Evolutionary conservation across 768 basidiomycete genomes (phyloP).

Genomic region (Piloderma croceum): DNA sequence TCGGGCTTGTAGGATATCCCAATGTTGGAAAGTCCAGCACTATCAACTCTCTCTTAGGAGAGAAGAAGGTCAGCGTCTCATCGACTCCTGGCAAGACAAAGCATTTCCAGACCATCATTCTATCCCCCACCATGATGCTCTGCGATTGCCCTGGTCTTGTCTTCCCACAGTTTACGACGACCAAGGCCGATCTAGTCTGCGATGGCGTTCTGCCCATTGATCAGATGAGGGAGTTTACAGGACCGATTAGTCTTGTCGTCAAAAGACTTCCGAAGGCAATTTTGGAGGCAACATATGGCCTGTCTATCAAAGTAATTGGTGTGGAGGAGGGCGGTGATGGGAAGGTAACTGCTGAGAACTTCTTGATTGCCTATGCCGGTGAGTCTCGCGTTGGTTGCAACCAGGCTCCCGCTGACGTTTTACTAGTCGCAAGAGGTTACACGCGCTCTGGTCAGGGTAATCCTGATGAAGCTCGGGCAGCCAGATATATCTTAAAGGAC

Average conservation of each 20-base stretch:
- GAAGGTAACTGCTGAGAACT: slow-evolving; percentile 65
- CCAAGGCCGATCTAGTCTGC: slow-evolving; percentile 91
- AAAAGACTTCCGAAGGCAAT: slow-evolving; percentile 76
- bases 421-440: slow-evolving; percentile 84
- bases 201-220: slow-evolving; percentile 97
- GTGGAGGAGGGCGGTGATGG: slow-evolving; percentile 85
- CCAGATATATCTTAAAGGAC: slow-evolving; percentile 91
- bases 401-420: slow-evolving; percentile 12
- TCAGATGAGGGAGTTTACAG: slow-evolving; percentile 90
- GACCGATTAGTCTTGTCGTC: slow-evolving; percentile 72
- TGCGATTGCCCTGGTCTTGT: slow-evolving; percentile 98
- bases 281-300: slow-evolving; percentile 86
- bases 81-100: slow-evolving; percentile 98
- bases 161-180: slow-evolving; percentile 97
- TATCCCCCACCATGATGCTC: slow-evolving; percentile 80
- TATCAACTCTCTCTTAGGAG: slow-evolving; percentile 92
- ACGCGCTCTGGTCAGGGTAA: slow-evolving; percentile 93
- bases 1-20: slow-evolving; percentile 95
- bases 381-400: slow-evolving; percentile 29
- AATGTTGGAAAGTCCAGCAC: slow-evolving; percentile 99
- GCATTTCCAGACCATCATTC: slow-evolving; percentile 95
- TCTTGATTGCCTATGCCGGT: slow-evolving; percentile 92
- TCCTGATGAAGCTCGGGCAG: slow-evolving; percentile 92
- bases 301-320: slow-evolving; percentile 58
- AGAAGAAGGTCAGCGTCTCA: slow-evolving; percentile 97